Percentiles rank a stretch among this genome's conserved stretches.
Conservation (phyloP, 768 basidiomycete genomes). For the Panus rudis region DNA sequence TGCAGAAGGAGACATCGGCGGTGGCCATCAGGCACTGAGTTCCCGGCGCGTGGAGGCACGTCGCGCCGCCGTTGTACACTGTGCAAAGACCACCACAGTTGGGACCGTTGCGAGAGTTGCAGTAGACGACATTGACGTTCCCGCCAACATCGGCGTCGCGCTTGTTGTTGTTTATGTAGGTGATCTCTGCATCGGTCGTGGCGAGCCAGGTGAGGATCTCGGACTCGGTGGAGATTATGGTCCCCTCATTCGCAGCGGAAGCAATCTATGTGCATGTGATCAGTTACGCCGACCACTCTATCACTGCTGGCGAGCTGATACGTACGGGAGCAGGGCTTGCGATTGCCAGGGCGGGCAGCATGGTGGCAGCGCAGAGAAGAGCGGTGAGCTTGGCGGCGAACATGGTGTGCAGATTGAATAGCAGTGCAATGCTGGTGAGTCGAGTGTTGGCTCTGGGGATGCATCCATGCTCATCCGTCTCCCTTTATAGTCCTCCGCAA, state of each 20-base stretch:
- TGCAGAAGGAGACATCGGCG: constrained; percentile 24
- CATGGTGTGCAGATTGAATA: too few species aligned
- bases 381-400: constrained; percentile 1
- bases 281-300: background rate
- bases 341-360: constrained; percentile 1
- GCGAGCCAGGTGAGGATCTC: constrained; percentile 13
- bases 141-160: constrained; percentile 12
- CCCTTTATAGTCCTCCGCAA: too few species aligned
- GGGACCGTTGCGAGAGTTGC: constrained; percentile 13
- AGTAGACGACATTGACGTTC: constrained; percentile 24
- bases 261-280: background rate
- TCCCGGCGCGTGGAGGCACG: constrained; percentile 22
- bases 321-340: constrained; percentile 2
- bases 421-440: too few species aligned
- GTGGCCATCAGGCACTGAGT: constrained; percentile 29
- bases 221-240: too few species aligned
- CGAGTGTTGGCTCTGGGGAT: too few species aligned
- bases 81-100: constrained; percentile 28
- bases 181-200: constrained; percentile 17
- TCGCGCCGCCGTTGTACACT: constrained; percentile 23
- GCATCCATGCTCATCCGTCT: too few species aligned
- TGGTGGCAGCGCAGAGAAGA: background rate
- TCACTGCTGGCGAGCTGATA: background rate
- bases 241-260: constrained; percentile 1
- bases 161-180: constrained; percentile 14